phyloP scores from a whole-genome alignment of 208 protist genomes.

The Phytomonas francai region DNA sequence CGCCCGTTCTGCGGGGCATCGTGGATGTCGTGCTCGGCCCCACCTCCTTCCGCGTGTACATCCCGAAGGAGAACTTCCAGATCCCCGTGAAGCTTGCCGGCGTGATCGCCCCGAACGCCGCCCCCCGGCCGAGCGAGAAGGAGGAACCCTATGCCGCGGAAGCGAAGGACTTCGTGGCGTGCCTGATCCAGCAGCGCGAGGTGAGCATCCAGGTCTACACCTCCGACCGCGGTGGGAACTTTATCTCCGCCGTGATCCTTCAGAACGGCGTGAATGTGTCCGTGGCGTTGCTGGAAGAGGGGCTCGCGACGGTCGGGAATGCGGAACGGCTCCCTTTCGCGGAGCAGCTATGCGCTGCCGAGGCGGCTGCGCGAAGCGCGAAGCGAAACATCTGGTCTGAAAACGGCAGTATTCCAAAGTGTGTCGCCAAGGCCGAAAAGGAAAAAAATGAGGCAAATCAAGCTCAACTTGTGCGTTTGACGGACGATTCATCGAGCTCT shows the following conservation, averaged over 20 bases:
- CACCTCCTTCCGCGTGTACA: slow-evolving; percentile 80
- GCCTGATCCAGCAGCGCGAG: slow-evolving; percentile 64
- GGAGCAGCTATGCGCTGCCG: slow-evolving; percentile 65
- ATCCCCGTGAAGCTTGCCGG: slow-evolving; percentile 81
- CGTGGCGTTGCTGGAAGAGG: slow-evolving; percentile 56
- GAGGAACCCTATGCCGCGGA: slow-evolving; percentile 66
- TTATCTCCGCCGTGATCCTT: slow-evolving; percentile 60
- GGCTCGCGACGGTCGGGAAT: slow-evolving; percentile 72
- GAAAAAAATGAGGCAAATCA: slow-evolving; percentile 24
- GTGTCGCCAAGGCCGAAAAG: slow-evolving; percentile 53
- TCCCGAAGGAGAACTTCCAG: slow-evolving; percentile 84
- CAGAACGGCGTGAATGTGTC: slow-evolving; percentile 67
- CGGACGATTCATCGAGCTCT: slow-evolving; percentile 39
- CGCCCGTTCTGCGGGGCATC: slow-evolving; percentile 58
- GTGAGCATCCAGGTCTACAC: slow-evolving; percentile 82
- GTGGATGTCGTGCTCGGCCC: slow-evolving; percentile 77
- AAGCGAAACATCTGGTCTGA: slow-evolving; percentile 60
- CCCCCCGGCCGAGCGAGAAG: slow-evolving; percentile 22
- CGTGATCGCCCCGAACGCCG: slow-evolving; percentile 60
- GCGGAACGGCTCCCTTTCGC: slow-evolving; percentile 62
- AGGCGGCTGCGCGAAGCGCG: slow-evolving; percentile 38
- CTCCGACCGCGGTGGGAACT: slow-evolving; percentile 81
- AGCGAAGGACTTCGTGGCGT: slow-evolving; percentile 61
- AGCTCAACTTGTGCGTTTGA: slow-evolving; percentile 20
- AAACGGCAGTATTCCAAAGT: slow-evolving; percentile 40